These are phyloP conservation scores for Diaporthe sp. DNA, from an alignment of 2,329 filamentous ascomycete species.

Conservation along the genomic window DNA sequence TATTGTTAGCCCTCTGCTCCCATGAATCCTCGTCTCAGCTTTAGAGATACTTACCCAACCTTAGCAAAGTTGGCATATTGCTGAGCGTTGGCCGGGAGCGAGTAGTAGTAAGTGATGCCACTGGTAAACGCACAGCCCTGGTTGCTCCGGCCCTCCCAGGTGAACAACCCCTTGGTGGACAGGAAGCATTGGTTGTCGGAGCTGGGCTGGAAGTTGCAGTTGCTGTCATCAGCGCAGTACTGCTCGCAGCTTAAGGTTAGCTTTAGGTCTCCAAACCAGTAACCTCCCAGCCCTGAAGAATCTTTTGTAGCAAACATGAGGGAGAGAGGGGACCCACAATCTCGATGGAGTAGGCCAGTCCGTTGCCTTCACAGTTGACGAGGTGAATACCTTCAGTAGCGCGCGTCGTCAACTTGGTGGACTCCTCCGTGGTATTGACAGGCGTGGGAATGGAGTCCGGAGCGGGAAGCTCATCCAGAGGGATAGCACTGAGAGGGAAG, in stretches of 20 bases:
- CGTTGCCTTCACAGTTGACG: slow-evolving; percentile 2
- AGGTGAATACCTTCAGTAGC: slow-evolving; percentile 6
- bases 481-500: background rate
- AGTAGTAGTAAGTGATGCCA: background rate
- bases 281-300: no score
- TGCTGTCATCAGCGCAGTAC: slow-evolving; percentile 17
- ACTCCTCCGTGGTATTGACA: slow-evolving; percentile 2
- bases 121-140: slow-evolving; percentile 2
- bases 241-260: background rate
- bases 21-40: no score
- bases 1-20: background rate
- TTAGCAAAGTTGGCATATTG: background rate
- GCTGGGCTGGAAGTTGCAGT: slow-evolving; percentile 15
- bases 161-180: background rate
- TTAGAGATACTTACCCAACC: background rate
- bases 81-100: background rate
- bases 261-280: background rate
- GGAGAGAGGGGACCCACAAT: background rate
- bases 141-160: slow-evolving; percentile 6
- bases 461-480: background rate
- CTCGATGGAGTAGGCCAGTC: background rate
- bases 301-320: background rate
- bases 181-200: slow-evolving; percentile 18
- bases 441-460: background rate
- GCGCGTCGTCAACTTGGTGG: background rate